Percentiles rank a stretch among this genome's conserved stretches.
These are phyloP conservation scores for Colletotrichum noveboracense DNA, from an alignment of 2,329 filamentous ascomycete genomes.

Conservation along the genomic window DNA sequence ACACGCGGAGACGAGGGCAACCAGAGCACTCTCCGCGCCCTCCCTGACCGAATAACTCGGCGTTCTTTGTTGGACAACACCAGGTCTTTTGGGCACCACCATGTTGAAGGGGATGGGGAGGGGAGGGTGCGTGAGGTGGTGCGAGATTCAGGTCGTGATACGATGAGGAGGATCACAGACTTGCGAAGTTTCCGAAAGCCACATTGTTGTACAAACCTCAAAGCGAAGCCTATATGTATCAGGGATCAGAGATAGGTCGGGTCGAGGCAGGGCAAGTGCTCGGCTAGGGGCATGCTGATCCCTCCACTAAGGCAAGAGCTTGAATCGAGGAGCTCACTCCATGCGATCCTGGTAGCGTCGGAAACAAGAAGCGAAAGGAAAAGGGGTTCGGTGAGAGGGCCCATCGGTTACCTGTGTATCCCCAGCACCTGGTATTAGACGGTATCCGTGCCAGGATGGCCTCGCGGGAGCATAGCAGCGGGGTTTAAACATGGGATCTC, in stretches of 20 bases:
- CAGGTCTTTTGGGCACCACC: constrained; percentile 13
- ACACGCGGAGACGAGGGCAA: constrained; percentile 28
- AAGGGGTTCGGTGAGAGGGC: not conserved
- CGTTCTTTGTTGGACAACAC: constrained; percentile 13
- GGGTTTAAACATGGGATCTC: not conserved
- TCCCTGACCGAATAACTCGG: constrained; percentile 34
- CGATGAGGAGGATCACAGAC: not conserved
- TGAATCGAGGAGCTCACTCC: not conserved
- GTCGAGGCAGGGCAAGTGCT: not conserved
- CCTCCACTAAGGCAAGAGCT: not conserved
- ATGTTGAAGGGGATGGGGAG: not conserved
- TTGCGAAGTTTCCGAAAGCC: constrained; percentile 12
- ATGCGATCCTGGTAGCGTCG: not conserved
- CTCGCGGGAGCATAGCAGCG: not conserved
- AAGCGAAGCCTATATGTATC: constrained; percentile 14
- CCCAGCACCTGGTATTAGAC: not conserved
- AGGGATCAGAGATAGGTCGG: not conserved
- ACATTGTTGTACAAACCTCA: constrained; percentile 1
- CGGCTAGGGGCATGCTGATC: constrained; percentile 8
- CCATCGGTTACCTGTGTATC: not conserved
- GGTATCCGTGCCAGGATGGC: not conserved
- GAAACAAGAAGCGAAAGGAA: not conserved
- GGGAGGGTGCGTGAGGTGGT: not conserved
- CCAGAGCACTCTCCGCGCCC: constrained; percentile 34
- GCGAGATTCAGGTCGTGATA: not conserved